Base-by-base conservation (phyloP, 257 asterid genomes). In the Plantago major region DNA sequence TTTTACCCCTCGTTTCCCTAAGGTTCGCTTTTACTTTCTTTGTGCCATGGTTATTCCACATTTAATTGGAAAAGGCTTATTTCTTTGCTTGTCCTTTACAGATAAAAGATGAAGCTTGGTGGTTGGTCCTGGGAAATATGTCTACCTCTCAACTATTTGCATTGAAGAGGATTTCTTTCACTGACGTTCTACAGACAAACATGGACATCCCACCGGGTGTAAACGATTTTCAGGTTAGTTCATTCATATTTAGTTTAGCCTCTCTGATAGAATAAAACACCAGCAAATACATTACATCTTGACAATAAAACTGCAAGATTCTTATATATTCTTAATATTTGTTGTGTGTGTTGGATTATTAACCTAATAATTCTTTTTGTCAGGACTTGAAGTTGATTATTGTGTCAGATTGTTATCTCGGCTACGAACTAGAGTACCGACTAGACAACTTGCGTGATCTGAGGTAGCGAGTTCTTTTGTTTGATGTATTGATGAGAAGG, bases 81-180 rank as follows among this genome's bases (percentile, higher is more conserved):
- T 70, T 52, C 15, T 17, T 38, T 58, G 55, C 66, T n/a, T n/a
- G n/a, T 30, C 22, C 61, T 42, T 65, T 49, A 52, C 87, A 92
- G 99, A 79, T 84, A 51, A 92, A 89, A 89, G 88, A 89, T 59
- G 99, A 92, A 80, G 95, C 96, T n/a, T 92, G 99, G 99, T 89
- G 99, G 99, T 74, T 89, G 78, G 76, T 92, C 70, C 85, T 92
- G 47, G 87, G 89, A 67, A 89, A 83, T 69, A 78, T 84, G 65
- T 59, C 91, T 28, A 72, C 87, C 58, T 75, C 86, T 62, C 95
- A 92, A 65, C 87, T 92, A 7, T 60, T 75, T 75, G 85, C 96
- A 17, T 49, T 86, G 76, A 92, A 86, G 82, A 82, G 97, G 73
- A 85, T 89, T 61, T 79, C 96, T 54, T 84, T 92, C 80, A 73